Evolutionary conservation across 176 grass and related monocot genomes (phyloP).

Genomic region (Raddia guianensis): DNA sequence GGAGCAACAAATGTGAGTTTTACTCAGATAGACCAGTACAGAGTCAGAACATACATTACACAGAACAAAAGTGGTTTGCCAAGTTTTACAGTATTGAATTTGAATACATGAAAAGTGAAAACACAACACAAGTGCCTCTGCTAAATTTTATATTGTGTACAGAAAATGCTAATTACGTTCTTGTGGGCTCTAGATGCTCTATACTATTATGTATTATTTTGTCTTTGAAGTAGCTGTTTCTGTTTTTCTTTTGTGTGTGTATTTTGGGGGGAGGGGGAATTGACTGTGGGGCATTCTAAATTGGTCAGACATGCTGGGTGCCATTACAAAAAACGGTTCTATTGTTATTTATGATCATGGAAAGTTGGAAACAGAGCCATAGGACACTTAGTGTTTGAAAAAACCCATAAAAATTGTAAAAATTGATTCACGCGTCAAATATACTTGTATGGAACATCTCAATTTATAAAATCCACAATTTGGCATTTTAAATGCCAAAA

Average conservation of each 20-base stretch:
- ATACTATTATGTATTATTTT: slow-evolving; percentile 20
- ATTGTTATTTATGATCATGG: too few species aligned
- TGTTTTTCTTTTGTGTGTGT: background rate
- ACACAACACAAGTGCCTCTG: background rate
- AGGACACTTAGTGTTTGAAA: too few species aligned
- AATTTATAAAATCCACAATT: too few species aligned
- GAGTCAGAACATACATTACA: slow-evolving; percentile 7
- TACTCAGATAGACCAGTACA: background rate
- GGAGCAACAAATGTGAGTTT: slow-evolving; percentile 2
- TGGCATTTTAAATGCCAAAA: too few species aligned
- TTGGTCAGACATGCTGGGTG: too few species aligned
- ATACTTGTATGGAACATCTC: too few species aligned
- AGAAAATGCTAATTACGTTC: slow-evolving; percentile 26
- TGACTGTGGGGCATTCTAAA: too few species aligned
- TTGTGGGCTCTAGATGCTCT: slow-evolving; percentile 7
- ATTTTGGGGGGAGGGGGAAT: too few species aligned
- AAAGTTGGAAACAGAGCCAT: too few species aligned
- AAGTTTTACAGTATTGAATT: slow-evolving; percentile 4
- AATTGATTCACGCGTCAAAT: too few species aligned
- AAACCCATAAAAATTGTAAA: too few species aligned
- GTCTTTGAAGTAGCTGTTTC: background rate
- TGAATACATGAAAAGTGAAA: slow-evolving; percentile 5
- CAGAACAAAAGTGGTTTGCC: background rate
- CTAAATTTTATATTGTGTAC: background rate
- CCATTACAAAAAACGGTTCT: too few species aligned